Evolutionary conservation across 768 basidiomycete genomes (phyloP).

Genomic region (Lepiota venenata): DNA sequence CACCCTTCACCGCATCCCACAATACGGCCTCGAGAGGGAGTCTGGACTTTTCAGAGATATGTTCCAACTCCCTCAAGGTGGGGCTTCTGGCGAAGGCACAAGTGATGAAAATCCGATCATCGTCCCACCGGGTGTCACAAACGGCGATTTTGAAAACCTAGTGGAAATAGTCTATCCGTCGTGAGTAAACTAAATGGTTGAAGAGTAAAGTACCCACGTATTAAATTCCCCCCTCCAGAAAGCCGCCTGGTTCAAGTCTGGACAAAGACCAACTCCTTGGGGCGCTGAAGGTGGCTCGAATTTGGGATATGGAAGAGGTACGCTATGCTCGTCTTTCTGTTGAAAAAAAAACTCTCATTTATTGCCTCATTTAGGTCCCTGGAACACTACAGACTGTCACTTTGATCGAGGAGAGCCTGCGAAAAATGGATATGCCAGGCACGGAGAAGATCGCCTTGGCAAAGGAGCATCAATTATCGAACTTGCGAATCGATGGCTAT

Average conservation of each 20-base stretch:
- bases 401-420: not conserved
- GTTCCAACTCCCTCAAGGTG: conserved; percentile 5
- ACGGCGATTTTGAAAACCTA: conserved; percentile 1
- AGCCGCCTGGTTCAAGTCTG: not conserved
- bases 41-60: conserved; percentile 2
- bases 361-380: not conserved
- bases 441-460: not conserved
- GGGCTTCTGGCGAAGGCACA: not conserved
- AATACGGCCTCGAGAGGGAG: too few species aligned
- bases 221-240: not conserved
- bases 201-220: not conserved
- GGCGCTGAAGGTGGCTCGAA: not conserved
- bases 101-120: not conserved
- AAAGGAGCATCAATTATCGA: not conserved
- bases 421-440: not conserved
- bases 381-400: not conserved
- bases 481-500: not conserved
- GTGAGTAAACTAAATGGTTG: too few species aligned
- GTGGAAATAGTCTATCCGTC: not conserved
- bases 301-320: conserved; percentile 6
- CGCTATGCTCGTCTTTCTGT: not conserved
- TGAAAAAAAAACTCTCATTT: too few species aligned
- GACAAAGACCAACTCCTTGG: not conserved
- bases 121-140: not conserved
- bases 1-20: too few species aligned